Percentiles rank a stretch among this genome's conserved stretches.
phyloP scores from a whole-genome alignment of 805 yeast genomes.

The Yamadazyma ubonensis region DNA sequence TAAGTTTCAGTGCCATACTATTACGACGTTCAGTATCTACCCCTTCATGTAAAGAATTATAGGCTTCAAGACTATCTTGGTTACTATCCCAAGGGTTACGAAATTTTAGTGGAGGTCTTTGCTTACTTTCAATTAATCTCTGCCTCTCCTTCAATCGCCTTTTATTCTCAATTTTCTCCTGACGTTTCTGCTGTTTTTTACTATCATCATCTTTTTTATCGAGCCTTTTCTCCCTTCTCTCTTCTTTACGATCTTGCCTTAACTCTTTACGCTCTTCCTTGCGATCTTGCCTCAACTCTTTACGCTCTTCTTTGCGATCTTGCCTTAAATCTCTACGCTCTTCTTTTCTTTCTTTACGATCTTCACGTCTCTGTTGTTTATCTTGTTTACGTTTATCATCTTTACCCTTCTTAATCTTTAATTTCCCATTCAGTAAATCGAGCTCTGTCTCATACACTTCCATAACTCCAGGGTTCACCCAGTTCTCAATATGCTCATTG shows the following conservation, averaged over 20 bases:
- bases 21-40: constrained; percentile 9
- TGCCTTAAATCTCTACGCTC: constrained; percentile 8
- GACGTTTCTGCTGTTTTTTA: neutral
- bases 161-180: constrained; percentile 10
- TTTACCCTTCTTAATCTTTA: constrained; percentile 11
- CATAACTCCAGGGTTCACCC: constrained; percentile 17
- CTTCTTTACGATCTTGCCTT: constrained; percentile 4
- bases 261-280: constrained; percentile 1
- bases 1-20: constrained; percentile 22
- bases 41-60: too few relatives aligned
- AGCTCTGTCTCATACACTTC: constrained; percentile 19
- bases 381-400: constrained; percentile 7
- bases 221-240: constrained; percentile 1
- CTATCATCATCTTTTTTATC: neutral
- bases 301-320: constrained; percentile 1
- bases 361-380: constrained; percentile 10
- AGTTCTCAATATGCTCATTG: constrained; percentile 27
- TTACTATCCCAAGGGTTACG: constrained; percentile 15
- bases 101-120: constrained; percentile 9
- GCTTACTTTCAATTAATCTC: constrained; percentile 12
- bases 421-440: constrained; percentile 14
- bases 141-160: constrained; percentile 10
- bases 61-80: constrained; percentile 12
- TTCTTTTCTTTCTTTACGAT: constrained; percentile 8
- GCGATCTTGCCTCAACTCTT: neutral